Percentiles rank a stretch among this genome's conserved stretches.
These are phyloP conservation scores for Blastobotrys serpentis DNA, from an alignment of 1,139 yeast genomes.

Conservation along the genomic window DNA sequence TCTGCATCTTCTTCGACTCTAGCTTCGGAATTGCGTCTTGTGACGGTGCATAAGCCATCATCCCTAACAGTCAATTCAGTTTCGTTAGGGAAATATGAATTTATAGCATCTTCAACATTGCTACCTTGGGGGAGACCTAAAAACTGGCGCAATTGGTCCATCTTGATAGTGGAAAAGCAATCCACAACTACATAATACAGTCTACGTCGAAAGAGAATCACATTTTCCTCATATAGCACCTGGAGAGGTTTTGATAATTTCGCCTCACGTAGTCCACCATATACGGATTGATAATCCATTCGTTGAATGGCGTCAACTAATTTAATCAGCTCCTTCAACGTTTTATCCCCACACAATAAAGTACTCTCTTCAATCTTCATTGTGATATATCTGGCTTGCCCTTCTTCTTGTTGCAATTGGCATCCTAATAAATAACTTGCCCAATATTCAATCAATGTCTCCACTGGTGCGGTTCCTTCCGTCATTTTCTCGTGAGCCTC, in stretches of 20 bases:
- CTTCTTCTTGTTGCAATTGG: constrained; percentile 2
- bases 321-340: neutral
- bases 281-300: neutral
- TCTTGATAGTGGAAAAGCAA: constrained; percentile 10
- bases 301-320: constrained; percentile 5
- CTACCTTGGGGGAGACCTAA: constrained; percentile 9
- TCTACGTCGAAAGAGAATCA: neutral
- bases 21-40: neutral
- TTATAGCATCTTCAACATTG: constrained; percentile 1
- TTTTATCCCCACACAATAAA: neutral
- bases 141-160: constrained; percentile 3
- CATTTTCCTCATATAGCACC: neutral
- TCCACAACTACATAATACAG: neutral
- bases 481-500: neutral
- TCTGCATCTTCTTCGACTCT: neutral
- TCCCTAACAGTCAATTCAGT: neutral
- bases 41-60: neutral
- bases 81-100: constrained; percentile 1
- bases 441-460: neutral
- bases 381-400: neutral
- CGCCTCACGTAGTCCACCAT: neutral
- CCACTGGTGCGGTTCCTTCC: neutral
- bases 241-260: neutral
- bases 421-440: neutral
- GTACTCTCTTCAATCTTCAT: neutral